Evolutionary conservation across 177 flowering plant genomes (phyloP), one percentile per base, ranked within the genome.

Genomic region (Telopea speciosissima): DNA sequence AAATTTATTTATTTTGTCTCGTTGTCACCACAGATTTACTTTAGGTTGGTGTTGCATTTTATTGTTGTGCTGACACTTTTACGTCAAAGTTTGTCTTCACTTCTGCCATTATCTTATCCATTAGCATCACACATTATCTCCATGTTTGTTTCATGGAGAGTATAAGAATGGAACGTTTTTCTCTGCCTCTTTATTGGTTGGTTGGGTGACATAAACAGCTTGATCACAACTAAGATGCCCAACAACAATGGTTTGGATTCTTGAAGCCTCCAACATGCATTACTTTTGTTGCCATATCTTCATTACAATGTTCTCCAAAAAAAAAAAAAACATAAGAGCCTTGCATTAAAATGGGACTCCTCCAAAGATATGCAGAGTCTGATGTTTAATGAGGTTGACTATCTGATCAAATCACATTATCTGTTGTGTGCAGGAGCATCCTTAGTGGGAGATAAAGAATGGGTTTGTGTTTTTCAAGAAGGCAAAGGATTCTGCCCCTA

Each of bases 391-490:
- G 54, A 49, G 54, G 54, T 49, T 49, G 54, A 16, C 54, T 13
- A 49, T 49, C 19, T 49, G 54, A 49, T 16, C 19, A 49, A 49
- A 11, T 49, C 8, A 5, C 61, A 58, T 19, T 58, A 5, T 58
- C 22, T 58, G n/a, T n/a, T 58, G 61, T 19, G n/a, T 85, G 76
- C 88, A 95, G 99, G 98, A 93, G 63, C 98, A 90, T 69, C 89
- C 88, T 2, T 91, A 92, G 68, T 94, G 98, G 98, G 97, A 92
- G 78, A 76, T 90, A 23, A 88, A 85, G 84, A 70, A 86, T 40
- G 95, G 89, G 0, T 60, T 0, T 21, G 96, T 94, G 4, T 76
- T 73, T 72, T 94, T 94, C 82, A 91, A 90, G 73, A 90, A 85
- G 84, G 93, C 91, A 8, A 92, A 92, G 76, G 98, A 89, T 22